These are phyloP conservation scores for Dactylellina sp. DNA, from an alignment of 2,329 filamentous ascomycete genomes.

Conservation along the genomic window DNA sequence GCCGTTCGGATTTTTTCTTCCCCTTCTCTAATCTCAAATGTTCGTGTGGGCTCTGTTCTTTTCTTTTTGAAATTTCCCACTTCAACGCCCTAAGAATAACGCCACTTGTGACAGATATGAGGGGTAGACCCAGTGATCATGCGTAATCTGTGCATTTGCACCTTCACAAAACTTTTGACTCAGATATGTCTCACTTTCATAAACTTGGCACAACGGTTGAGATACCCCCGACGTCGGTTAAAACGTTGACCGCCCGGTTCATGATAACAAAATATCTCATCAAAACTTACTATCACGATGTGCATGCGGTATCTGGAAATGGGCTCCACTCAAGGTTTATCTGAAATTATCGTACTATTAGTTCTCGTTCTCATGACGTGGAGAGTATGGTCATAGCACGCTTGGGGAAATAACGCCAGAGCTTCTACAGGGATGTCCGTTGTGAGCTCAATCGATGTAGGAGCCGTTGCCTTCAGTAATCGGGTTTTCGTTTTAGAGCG, in stretches of 20 bases:
- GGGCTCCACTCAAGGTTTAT: background rate
- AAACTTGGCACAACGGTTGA: slow-evolving; percentile 43
- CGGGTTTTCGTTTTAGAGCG: too few species aligned
- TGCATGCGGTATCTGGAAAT: slow-evolving; percentile 5
- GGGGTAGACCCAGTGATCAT: slow-evolving; percentile 37
- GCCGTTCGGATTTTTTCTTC: slow-evolving; percentile 13
- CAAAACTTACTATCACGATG: slow-evolving; percentile 3
- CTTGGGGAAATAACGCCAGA: too few species aligned
- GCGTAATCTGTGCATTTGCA: slow-evolving; percentile 36
- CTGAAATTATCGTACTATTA: too few species aligned
- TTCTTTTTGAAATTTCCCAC: slow-evolving; percentile 13
- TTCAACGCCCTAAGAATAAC: slow-evolving; percentile 33
- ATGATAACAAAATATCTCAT: slow-evolving; percentile 21
- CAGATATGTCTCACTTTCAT: slow-evolving; percentile 55
- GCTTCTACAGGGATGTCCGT: too few species aligned
- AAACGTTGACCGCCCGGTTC: slow-evolving; percentile 9
- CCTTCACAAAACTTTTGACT: slow-evolving; percentile 48
- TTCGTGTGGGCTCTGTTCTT: slow-evolving; percentile 9
- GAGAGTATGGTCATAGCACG: too few species aligned
- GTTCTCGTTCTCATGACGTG: too few species aligned
- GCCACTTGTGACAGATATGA: slow-evolving; percentile 54
- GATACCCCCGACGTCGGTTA: slow-evolving; percentile 18
- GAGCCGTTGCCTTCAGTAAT: too few species aligned
- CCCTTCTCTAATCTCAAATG: slow-evolving; percentile 11
- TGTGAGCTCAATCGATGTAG: too few species aligned